Conservation (phyloP, 2,329 filamentous ascomycete genomes). For the Fusarium ramigenum region DNA sequence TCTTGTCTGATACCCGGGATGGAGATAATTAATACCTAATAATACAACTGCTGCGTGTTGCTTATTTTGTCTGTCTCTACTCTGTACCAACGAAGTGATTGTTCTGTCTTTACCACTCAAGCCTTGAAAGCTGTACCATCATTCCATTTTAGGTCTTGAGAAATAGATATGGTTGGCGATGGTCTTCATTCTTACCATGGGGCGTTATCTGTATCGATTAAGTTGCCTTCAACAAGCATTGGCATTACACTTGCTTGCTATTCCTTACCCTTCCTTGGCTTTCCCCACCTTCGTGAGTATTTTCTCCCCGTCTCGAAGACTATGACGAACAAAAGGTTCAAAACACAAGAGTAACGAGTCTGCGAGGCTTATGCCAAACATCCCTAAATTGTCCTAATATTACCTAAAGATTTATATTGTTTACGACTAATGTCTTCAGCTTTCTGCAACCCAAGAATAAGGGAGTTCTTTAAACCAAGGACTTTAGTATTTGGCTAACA, state of each 20-base stretch:
- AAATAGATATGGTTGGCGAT: background rate
- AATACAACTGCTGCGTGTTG: slow-evolving; percentile 53
- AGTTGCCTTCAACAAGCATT: background rate
- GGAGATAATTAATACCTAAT: slow-evolving; percentile 57
- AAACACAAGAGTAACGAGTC: background rate
- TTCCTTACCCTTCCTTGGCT: background rate
- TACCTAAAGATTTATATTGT: background rate
- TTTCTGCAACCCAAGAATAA: background rate
- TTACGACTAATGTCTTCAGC: background rate
- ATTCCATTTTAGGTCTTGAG: background rate
- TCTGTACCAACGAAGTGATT: background rate
- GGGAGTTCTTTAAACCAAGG: background rate
- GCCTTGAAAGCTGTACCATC: background rate
- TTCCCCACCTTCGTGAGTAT: background rate
- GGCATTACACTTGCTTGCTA: background rate
- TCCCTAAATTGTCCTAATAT: background rate
- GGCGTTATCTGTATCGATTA: too few relatives aligned
- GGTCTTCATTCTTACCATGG: background rate
- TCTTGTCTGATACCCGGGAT: slow-evolving; percentile 54
- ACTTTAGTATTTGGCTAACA: background rate
- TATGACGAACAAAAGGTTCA: background rate
- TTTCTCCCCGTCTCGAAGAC: background rate
- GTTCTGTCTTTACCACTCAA: too few relatives aligned
- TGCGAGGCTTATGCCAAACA: background rate
- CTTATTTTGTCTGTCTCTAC: slow-evolving; percentile 1